phyloP scores from a whole-genome alignment of 2,329 filamentous ascomycete genomes.

The Fusarium pininemorale region DNA sequence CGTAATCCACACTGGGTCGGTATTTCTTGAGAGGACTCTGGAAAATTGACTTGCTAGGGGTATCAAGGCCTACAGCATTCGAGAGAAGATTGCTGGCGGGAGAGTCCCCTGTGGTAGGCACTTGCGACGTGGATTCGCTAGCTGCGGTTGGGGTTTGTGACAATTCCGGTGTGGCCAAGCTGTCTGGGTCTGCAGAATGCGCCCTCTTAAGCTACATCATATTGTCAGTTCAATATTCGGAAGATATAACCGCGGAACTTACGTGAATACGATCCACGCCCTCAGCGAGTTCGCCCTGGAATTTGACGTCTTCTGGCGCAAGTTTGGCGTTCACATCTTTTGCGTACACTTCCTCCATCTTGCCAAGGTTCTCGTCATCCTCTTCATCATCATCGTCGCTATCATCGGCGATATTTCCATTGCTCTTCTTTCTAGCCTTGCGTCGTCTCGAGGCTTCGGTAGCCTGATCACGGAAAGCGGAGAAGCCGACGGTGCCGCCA shows the following conservation, averaged over 20 bases:
- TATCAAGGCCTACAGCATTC: conserved; percentile 36
- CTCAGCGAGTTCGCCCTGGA: conserved; percentile 79
- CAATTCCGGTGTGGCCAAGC: conserved; percentile 48
- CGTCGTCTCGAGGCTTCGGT: conserved; percentile 64
- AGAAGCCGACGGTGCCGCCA: conserved; percentile 89
- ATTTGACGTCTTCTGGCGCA: conserved; percentile 75
- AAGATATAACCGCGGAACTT: conserved; percentile 44
- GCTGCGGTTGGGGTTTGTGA: conserved; percentile 53
- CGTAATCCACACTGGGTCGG: conserved; percentile 63
- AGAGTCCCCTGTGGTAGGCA: conserved; percentile 20
- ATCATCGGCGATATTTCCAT: conserved; percentile 74
- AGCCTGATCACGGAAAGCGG: conserved; percentile 81
- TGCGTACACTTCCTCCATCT: conserved; percentile 72
- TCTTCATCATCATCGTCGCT: conserved; percentile 80
- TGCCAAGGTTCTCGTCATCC: conserved; percentile 66
- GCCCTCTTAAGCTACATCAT: conserved; percentile 76
- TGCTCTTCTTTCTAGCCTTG: conserved; percentile 69
- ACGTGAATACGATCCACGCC: conserved; percentile 85
- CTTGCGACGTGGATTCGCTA: conserved; percentile 51
- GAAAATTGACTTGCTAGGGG: conserved; percentile 55
- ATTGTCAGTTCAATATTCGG: conserved; percentile 11
- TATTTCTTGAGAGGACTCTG: conserved; percentile 82
- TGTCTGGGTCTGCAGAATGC: conserved; percentile 76
- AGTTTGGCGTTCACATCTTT: conserved; percentile 68
- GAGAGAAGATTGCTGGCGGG: conserved; percentile 22